Percentiles rank a stretch among this genome's conserved stretches.
phyloP scores from a whole-genome alignment of 2,329 filamentous ascomycete species.

The Colletotrichum theobromicola region DNA sequence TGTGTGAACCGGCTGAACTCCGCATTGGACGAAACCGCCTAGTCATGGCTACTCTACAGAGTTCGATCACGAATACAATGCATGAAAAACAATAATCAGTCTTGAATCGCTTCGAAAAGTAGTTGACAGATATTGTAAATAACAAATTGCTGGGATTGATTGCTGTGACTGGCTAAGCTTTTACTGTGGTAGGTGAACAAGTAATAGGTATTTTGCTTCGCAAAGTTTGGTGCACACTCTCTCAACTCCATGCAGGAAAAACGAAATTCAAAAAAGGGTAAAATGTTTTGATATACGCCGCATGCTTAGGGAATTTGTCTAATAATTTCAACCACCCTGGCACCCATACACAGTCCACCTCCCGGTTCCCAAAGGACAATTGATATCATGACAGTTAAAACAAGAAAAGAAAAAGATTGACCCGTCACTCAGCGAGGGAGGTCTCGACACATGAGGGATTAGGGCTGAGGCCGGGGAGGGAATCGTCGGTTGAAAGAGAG shows the following conservation, averaged over 20 bases:
- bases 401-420: not conserved
- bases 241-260: not conserved
- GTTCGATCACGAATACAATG: not conserved
- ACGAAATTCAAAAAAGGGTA: not conserved
- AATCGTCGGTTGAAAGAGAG: not conserved
- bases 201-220: not conserved
- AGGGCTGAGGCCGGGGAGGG: not conserved
- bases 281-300: not conserved
- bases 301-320: constrained; percentile 10
- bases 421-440: not conserved
- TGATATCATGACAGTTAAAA: constrained; percentile 16
- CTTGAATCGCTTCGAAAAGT: not conserved
- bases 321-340: not conserved
- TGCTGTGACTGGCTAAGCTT: not conserved
- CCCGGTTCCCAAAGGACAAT: not conserved
- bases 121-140: not conserved
- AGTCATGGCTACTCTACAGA: not conserved
- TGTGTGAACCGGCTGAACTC: not conserved
- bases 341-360: not conserved
- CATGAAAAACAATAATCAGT: not conserved
- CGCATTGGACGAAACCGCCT: not conserved
- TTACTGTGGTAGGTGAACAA: not conserved
- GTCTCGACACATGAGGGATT: constrained; percentile 6
- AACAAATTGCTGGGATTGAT: not conserved
- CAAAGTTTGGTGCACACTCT: not conserved